Evolutionary conservation across 176 grass and related monocot species (phyloP).

Genomic region (Chrysopogon serrulatus): DNA sequence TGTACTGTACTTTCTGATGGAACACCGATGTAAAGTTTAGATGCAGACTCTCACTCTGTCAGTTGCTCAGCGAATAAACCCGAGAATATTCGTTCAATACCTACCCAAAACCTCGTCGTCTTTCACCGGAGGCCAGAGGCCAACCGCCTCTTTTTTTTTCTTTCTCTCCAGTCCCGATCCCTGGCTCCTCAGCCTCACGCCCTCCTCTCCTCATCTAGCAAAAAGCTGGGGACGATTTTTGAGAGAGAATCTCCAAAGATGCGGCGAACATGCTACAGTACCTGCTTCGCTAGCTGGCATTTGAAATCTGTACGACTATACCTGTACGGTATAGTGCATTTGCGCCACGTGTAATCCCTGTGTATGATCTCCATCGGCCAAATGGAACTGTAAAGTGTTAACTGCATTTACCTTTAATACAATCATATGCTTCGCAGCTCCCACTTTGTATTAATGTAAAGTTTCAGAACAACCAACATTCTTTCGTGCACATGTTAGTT

Average conservation of each 20-base stretch:
- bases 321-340: neutral
- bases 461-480: neutral
- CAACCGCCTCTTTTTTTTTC: neutral
- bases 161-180: neutral
- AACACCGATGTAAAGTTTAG: neutral
- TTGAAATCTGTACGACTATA: constrained; percentile 16
- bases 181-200: neutral
- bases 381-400: neutral
- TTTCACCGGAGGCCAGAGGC: neutral
- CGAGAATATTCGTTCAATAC: constrained; percentile 31
- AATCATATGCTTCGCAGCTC: neutral
- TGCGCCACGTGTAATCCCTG: neutral
- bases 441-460: neutral
- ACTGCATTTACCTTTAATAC: neutral
- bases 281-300: neutral
- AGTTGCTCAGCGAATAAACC: constrained; percentile 32
- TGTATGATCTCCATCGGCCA: neutral
- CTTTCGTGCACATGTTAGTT: neutral
- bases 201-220: neutral
- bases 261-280: constrained; percentile 12
- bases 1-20: neutral
- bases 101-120: constrained; percentile 1
- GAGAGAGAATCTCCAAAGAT: constrained; percentile 1
- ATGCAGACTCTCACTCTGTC: neutral
- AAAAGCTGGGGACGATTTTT: constrained; percentile 20